These are phyloP conservation scores for Diutina neorugosa DNA, from an alignment of 1,139 yeast genomes.

Conservation along the genomic window DNA sequence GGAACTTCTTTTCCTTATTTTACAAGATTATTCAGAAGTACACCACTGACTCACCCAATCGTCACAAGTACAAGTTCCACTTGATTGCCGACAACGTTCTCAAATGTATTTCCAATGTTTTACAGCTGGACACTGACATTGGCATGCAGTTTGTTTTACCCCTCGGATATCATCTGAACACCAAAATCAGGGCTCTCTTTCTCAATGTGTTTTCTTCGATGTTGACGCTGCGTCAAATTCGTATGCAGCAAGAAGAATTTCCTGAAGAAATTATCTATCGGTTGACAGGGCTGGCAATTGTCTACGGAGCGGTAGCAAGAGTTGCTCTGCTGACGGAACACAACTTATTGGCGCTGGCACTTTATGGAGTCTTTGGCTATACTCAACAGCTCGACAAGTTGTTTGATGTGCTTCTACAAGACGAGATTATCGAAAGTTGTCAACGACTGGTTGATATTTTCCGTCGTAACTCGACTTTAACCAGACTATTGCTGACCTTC, in stretches of 20 bases:
- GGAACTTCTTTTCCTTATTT: conserved; percentile 60
- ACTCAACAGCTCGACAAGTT: conserved; percentile 41
- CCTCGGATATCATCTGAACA: conserved; percentile 62
- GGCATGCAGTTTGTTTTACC: conserved; percentile 72
- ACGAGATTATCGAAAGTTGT: conserved; percentile 46
- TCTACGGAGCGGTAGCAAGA: conserved; percentile 47
- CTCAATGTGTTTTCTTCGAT: conserved; percentile 64
- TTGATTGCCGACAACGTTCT: conserved; percentile 56
- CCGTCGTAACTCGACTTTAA: conserved; percentile 73
- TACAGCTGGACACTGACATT: conserved; percentile 64
- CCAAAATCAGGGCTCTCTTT: conserved; percentile 56
- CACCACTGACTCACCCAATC: conserved; percentile 12
- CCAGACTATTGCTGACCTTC: conserved; percentile 60
- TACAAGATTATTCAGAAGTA: conserved; percentile 60
- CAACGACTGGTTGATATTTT: conserved; percentile 35
- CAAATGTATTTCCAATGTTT: conserved; percentile 51
- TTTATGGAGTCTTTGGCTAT: conserved; percentile 51
- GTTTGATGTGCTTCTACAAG: conserved; percentile 42
- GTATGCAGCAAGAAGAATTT: conserved; percentile 15
- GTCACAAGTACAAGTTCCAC: conserved; percentile 40
- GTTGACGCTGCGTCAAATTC: conserved; percentile 31
- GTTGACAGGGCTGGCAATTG: conserved; percentile 16
- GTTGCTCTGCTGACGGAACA: conserved; percentile 47
- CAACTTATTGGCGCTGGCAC: conserved; percentile 47
- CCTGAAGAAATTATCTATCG: conserved; percentile 14